Evolutionary conservation across 1,139 yeast species (phyloP).

Genomic region (Blastobotrys arbuscula): DNA sequence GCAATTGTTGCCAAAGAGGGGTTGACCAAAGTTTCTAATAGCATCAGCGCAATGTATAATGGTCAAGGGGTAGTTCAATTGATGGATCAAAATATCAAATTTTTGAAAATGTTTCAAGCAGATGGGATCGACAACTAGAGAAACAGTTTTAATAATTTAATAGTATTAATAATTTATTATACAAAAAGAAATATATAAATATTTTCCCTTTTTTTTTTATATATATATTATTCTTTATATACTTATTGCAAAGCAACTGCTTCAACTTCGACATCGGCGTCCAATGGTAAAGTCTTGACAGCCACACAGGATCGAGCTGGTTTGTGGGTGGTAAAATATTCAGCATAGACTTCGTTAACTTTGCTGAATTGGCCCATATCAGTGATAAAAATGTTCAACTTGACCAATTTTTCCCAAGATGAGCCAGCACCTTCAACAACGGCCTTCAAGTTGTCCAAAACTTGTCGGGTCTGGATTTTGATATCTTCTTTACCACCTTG

Average conservation of each 20-base stretch:
- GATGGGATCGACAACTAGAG: conserved; percentile 12
- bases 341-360: conserved; percentile 77
- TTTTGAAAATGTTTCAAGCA: conserved; percentile 44
- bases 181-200: background rate
- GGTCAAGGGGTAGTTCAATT: conserved; percentile 56
- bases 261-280: conserved; percentile 15
- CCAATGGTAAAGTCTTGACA: conserved; percentile 70
- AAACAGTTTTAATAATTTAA: background rate
- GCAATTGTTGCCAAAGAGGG: conserved; percentile 73
- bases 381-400: conserved; percentile 80
- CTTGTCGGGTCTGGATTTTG: conserved; percentile 81
- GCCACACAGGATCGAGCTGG: conserved; percentile 98
- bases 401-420: conserved; percentile 72
- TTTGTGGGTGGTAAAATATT: conserved; percentile 73
- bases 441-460: conserved; percentile 65
- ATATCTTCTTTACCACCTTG: conserved; percentile 53
- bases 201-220: background rate
- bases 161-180: background rate
- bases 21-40: conserved; percentile 64
- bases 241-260: conserved; percentile 14
- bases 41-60: conserved; percentile 70
- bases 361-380: conserved; percentile 79
- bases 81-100: conserved; percentile 49
- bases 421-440: conserved; percentile 81
- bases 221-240: background rate